Evolutionary conservation across 2,329 filamentous ascomycete genomes (phyloP).

Genomic region (Clarireedia homoeocarpa): DNA sequence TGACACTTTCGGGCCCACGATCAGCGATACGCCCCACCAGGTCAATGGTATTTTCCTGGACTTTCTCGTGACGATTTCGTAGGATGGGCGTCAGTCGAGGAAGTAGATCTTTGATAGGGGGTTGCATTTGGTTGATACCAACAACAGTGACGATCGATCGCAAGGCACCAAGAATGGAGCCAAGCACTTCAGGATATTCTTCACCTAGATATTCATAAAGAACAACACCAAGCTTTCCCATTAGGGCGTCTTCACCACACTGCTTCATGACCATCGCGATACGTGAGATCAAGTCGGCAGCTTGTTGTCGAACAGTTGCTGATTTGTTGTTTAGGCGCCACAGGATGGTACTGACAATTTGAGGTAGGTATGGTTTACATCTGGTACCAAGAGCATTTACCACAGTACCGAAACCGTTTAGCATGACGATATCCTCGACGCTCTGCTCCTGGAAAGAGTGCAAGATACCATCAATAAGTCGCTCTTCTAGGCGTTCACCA

Average conservation of each 20-base stretch:
- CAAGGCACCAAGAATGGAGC: constrained; percentile 89
- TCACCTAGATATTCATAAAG: constrained; percentile 98
- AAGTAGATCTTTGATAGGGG: constrained; percentile 90
- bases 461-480: constrained; percentile 89
- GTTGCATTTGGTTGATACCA: constrained; percentile 96
- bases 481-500: constrained; percentile 83
- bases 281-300: constrained; percentile 89
- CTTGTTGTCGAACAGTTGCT: constrained; percentile 91
- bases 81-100: constrained; percentile 96
- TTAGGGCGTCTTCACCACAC: constrained; percentile 89
- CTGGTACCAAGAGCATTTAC: constrained; percentile 90
- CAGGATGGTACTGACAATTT: constrained; percentile 94
- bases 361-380: constrained; percentile 92
- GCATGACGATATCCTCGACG: constrained; percentile 89
- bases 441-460: constrained; percentile 97
- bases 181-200: constrained; percentile 95
- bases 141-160: constrained; percentile 96
- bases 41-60: constrained; percentile 98
- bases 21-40: constrained; percentile 96
- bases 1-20: constrained; percentile 91
- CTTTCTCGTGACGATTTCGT: constrained; percentile 96
- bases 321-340: constrained; percentile 98
- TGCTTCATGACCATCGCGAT: constrained; percentile 99
- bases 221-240: constrained; percentile 90
- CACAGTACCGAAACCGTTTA: constrained; percentile 96